phyloP scores from a whole-genome alignment of 441 rosid genomes.

The Raphanus hybrid region DNA sequence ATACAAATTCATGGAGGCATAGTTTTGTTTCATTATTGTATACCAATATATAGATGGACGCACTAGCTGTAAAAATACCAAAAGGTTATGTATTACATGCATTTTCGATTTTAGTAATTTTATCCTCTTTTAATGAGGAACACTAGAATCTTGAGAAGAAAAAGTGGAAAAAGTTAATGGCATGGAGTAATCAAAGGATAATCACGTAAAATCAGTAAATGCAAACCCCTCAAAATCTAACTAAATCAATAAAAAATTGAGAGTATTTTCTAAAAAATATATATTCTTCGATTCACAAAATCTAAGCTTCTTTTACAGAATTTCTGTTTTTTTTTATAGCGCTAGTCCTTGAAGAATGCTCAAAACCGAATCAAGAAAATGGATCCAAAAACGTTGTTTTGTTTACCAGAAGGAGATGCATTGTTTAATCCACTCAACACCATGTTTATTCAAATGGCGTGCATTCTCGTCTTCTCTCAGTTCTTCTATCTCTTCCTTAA shows the following conservation, averaged over 20 bases:
- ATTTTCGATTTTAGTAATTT: slow-evolving; percentile 16
- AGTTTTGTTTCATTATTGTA: neutral
- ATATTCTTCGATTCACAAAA: slow-evolving; percentile 15
- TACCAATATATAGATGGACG: neutral
- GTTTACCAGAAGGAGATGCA: slow-evolving; percentile 45
- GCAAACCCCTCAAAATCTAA: slow-evolving; percentile 30
- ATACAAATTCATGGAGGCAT: slow-evolving; percentile 1
- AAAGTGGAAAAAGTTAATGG: slow-evolving; percentile 20
- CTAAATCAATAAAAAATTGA: neutral
- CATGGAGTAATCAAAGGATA: slow-evolving; percentile 37
- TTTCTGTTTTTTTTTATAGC: neutral
- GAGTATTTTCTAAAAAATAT: slow-evolving; percentile 7
- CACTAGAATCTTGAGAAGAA: slow-evolving; percentile 11
- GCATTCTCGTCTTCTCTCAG: slow-evolving; percentile 74
- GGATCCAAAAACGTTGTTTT: slow-evolving; percentile 45
- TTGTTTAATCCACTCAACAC: slow-evolving; percentile 65
- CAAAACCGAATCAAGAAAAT: slow-evolving; percentile 34
- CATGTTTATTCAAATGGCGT: slow-evolving; percentile 56
- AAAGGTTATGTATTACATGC: neutral
- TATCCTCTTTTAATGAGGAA: slow-evolving; percentile 14
- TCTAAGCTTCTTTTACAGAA: slow-evolving; percentile 26
- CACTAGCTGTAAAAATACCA: neutral
- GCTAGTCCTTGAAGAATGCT: slow-evolving; percentile 36
- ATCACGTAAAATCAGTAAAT: slow-evolving; percentile 32
- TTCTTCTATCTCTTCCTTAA: slow-evolving; percentile 67